Evolutionary conservation across 768 basidiomycete genomes (phyloP).

Genomic region (Tulasnella sp.): DNA sequence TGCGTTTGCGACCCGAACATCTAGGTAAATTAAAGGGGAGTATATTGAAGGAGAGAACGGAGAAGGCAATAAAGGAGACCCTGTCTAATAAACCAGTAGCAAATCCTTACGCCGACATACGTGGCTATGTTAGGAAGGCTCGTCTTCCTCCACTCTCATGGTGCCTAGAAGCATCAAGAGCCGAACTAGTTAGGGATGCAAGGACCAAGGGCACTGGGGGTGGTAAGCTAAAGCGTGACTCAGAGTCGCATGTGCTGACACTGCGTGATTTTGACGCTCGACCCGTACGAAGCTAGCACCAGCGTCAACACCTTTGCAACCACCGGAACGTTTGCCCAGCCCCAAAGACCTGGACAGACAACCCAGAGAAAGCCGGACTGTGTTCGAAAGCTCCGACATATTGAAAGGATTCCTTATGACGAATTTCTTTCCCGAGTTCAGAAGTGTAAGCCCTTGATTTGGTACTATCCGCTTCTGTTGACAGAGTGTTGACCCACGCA

Average conservation of each 20-base stretch:
- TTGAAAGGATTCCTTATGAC: background rate
- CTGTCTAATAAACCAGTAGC: background rate
- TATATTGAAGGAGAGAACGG: background rate
- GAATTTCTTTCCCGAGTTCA: background rate
- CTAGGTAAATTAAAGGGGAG: background rate
- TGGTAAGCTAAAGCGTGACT: background rate
- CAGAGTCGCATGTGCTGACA: background rate
- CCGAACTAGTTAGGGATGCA: background rate
- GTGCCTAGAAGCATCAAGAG: background rate
- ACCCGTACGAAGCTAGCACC: background rate
- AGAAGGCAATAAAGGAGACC: background rate
- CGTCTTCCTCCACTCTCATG: background rate
- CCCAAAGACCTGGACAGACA: background rate
- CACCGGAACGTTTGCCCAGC: background rate
- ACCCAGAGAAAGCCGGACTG: background rate
- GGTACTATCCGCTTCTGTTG: background rate
- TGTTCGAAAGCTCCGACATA: background rate
- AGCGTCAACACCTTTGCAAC: background rate
- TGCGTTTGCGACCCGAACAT: background rate
- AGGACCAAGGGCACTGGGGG: background rate
- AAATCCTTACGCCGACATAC: background rate
- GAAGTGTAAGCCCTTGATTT: background rate
- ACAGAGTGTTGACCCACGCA: background rate
- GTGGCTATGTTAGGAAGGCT: background rate
- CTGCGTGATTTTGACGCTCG: background rate